phyloP scores from a whole-genome alignment of 345 rosid genomes.

The Schrenkiella parvula region DNA sequence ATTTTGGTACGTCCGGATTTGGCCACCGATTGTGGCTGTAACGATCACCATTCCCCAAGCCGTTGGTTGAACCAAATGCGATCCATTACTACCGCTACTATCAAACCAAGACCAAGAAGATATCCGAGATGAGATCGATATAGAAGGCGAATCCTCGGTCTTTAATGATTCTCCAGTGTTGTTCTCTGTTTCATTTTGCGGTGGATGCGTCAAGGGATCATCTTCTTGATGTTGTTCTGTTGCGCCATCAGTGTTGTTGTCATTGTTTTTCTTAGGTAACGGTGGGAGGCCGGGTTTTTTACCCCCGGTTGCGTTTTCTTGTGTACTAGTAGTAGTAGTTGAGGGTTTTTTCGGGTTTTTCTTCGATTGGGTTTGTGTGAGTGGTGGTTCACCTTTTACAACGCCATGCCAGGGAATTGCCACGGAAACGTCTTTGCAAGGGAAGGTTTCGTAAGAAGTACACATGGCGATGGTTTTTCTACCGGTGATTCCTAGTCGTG shows the following conservation, averaged over 20 bases:
- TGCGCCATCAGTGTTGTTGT: constrained; percentile 32
- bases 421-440: constrained; percentile 78
- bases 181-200: constrained; percentile 39
- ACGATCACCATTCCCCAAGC: constrained; percentile 99
- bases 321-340: constrained; percentile 43
- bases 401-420: constrained; percentile 83
- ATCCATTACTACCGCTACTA: constrained; percentile 39
- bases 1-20: constrained; percentile 79
- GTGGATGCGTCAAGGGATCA: constrained; percentile 35
- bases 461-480: constrained; percentile 43
- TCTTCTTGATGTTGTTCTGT: constrained; percentile 38
- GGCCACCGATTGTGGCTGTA: constrained; percentile 77
- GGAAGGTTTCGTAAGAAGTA: constrained; percentile 61
- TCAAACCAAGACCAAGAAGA: constrained; percentile 72
- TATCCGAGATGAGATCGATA: constrained; percentile 44
- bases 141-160: constrained; percentile 25
- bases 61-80: constrained; percentile 43
- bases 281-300: constrained; percentile 63
- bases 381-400: constrained; percentile 66
- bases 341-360: constrained; percentile 41
- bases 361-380: constrained; percentile 39
- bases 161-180: constrained; percentile 32
- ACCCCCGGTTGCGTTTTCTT: constrained; percentile 38
- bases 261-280: constrained; percentile 65
- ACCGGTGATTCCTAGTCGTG: constrained; percentile 32